Base-by-base conservation (phyloP, 768 basidiomycete genomes). In the Sutorius australiensis region DNA sequence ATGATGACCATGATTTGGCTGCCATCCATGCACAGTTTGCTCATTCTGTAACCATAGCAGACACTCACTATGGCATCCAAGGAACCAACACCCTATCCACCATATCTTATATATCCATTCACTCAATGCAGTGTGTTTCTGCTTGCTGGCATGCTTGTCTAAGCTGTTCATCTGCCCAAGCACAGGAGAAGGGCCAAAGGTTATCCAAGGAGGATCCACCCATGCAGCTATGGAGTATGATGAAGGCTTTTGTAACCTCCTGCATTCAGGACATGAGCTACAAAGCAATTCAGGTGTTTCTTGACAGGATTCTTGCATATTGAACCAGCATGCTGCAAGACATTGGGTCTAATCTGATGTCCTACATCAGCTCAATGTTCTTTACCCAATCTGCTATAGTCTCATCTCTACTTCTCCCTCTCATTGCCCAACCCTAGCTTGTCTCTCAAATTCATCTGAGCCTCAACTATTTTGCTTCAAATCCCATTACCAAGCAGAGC, bases 401-500 rank as follows among this genome's bases (percentile, higher is more conserved):
- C 7, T 12, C 28, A 1, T 12, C 9, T 16, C 17, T 1, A 3
- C 36, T 21, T 0, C 5, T 30, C 1, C 33, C 33, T 1, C 46
- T 53, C 11, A 4, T 24, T 4, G 24, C 4, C 24, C 24, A 24
- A 2, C 24, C 24, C 24, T 4, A 24, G 24, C 24, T 24, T 24
- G 24, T 4, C 24, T 24, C 24, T 24, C 24, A 4, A 4, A 24
- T 24, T 24, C 24, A 24, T 24, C 24, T 4, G 24, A 4, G 4
- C 24, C 24, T 24, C 24, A 4, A 24, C 24, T 4, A 4, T 24
- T 24, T 24, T 24, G 24, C 24, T 24, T 24, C n/a, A 60, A 12
- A 0, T 54, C 37, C 10, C 7, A 9, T 3, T 12, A 59, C 0
- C 53, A 60, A 3, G 59, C 53, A 0, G 57, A 60, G 30, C 37